Evolutionary conservation across 1,139 yeast species (phyloP).

Genomic region (Suhomyces bolitotheri): DNA sequence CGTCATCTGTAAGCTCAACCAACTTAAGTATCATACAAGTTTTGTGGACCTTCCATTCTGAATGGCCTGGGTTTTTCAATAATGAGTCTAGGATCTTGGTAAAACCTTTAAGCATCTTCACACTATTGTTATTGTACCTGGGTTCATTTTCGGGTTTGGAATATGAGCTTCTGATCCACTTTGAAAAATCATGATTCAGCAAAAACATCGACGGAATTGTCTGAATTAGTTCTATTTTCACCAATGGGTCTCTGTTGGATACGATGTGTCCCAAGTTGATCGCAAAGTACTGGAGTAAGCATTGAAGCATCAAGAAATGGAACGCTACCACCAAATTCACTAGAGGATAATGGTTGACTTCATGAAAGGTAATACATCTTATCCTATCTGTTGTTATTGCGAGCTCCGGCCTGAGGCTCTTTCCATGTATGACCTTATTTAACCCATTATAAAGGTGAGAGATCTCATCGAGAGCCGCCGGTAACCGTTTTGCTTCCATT

Average conservation of each 20-base stretch:
- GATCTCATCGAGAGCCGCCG: slow-evolving; percentile 17
- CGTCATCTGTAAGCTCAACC: slow-evolving; percentile 8
- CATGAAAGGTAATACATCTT: slow-evolving; percentile 5
- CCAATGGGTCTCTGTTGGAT: slow-evolving; percentile 12
- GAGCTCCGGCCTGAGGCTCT: not conserved
- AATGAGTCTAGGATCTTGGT: slow-evolving; percentile 20
- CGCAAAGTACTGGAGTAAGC: slow-evolving; percentile 29
- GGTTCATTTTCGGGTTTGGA: slow-evolving; percentile 10
- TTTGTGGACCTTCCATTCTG: slow-evolving; percentile 2
- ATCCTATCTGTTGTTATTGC: not conserved
- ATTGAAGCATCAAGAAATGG: slow-evolving; percentile 35
- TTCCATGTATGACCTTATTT: slow-evolving; percentile 5
- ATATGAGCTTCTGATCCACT: slow-evolving; percentile 26
- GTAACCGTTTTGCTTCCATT: slow-evolving; percentile 25
- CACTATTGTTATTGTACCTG: slow-evolving; percentile 19
- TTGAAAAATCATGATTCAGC: slow-evolving; percentile 21
- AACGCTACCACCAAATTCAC: slow-evolving; percentile 30
- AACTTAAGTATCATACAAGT: slow-evolving; percentile 13
- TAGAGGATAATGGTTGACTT: slow-evolving; percentile 11
- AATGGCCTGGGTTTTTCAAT: slow-evolving; percentile 4
- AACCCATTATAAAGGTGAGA: slow-evolving; percentile 12
- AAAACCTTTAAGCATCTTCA: slow-evolving; percentile 29
- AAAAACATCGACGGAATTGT: slow-evolving; percentile 23
- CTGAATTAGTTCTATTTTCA: slow-evolving; percentile 15
- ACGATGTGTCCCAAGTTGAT: slow-evolving; percentile 19